phyloP scores from a whole-genome alignment of 805 yeast species.

The Pichia heedii region DNA sequence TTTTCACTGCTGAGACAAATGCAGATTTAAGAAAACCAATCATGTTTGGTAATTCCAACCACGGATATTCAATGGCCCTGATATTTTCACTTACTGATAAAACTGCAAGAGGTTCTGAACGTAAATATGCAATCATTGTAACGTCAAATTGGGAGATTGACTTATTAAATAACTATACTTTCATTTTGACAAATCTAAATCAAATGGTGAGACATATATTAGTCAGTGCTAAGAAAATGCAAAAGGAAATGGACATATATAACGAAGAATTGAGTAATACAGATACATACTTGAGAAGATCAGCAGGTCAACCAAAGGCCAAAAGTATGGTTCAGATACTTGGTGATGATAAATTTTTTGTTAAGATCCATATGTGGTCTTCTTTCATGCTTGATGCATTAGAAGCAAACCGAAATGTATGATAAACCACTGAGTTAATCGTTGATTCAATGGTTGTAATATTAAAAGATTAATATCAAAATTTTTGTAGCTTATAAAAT shows the following conservation, averaged over 20 bases:
- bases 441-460: too few species aligned
- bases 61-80: slow-evolving; percentile 52
- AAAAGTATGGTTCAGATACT: slow-evolving; percentile 46
- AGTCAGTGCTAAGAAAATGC: slow-evolving; percentile 12
- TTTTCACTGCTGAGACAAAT: slow-evolving; percentile 59
- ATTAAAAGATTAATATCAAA: too few species aligned
- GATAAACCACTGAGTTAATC: too few species aligned
- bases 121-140: slow-evolving; percentile 55
- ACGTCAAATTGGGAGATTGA: slow-evolving; percentile 46
- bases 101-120: slow-evolving; percentile 66
- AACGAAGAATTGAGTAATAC: slow-evolving; percentile 27
- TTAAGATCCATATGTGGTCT: slow-evolving; percentile 59
- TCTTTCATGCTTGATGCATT: slow-evolving; percentile 36
- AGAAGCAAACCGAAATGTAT: neutral
- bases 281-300: slow-evolving; percentile 50
- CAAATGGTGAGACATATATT: slow-evolving; percentile 34
- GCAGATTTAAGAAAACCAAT: slow-evolving; percentile 51
- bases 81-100: slow-evolving; percentile 55
- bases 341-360: slow-evolving; percentile 43
- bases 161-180: slow-evolving; percentile 47
- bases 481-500: too few species aligned
- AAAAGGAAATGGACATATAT: slow-evolving; percentile 1
- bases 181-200: slow-evolving; percentile 33
- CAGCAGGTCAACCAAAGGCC: slow-evolving; percentile 41
- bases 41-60: slow-evolving; percentile 51